Evolutionary conservation across 345 rosid species (phyloP), one percentile per base, ranked within the genome.

Genomic region (Limnanthes douglasii): DNA sequence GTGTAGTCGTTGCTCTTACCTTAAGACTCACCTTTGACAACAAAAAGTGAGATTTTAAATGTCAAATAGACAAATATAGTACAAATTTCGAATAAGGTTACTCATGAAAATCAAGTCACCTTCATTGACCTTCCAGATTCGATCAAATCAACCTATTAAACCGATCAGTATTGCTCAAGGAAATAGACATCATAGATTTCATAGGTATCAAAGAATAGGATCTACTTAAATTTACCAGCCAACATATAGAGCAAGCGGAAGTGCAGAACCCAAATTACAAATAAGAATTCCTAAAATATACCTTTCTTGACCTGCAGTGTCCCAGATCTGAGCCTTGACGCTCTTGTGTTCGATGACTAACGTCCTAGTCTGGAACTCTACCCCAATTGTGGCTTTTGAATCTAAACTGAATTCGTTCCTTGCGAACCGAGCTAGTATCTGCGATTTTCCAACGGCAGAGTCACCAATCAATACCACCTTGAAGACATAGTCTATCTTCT

Each of bases 301-400:
- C 88, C 88, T 59, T 61, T 86, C 97, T 51, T 88, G 93, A 10
- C 95, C 97, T 41, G 95, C 97, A 43, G 97, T 86, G 43, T 86
- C 97, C 97, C 97, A 86, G 95, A 86, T 82, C 95, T 86, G 97
- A 41, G 95, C 97, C 60, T 86, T 82, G 18, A 86, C 70, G 43
- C 73, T 72, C 60, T 82, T 83, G 8, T 76, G 78, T 19, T 78
- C 65, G 37, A 86, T 82, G 11, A 56, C 54, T 30, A 82, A 51
- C 4, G 78, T 76, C 38, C 79, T 71, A 25, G 95, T 86, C 55
- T 86, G 93, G 46, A 86, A 86, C 66, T 86, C 97, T 10, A 82
- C 97, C 11, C 97, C 95, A 38, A 82, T 86, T 4, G 97, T 86
- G 23, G 95, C 85, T 39, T 86, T 86, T 3, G 95, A 86, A 63